Conservation (phyloP, 805 yeast species). For the Yarrowia bubula region DNA sequence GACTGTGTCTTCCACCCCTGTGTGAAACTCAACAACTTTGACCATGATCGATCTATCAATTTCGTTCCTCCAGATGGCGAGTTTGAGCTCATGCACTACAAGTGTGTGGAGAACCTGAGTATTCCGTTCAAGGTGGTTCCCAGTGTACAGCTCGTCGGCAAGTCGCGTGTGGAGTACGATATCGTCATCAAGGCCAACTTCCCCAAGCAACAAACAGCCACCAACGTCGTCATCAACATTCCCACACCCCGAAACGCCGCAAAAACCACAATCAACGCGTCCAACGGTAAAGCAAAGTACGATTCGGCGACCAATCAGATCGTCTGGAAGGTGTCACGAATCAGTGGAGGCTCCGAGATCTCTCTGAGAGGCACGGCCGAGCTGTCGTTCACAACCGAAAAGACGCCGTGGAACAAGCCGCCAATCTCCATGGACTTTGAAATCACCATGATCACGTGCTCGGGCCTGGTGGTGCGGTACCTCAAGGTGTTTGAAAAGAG, state of each 20-base stretch:
- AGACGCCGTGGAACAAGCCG: constrained; percentile 61
- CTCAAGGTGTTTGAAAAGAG: constrained; percentile 60
- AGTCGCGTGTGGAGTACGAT: constrained; percentile 51
- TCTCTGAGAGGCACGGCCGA: constrained; percentile 57
- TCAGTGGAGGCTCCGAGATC: constrained; percentile 64
- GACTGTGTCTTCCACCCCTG: constrained; percentile 87
- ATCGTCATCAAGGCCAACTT: constrained; percentile 63
- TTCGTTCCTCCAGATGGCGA: constrained; percentile 88
- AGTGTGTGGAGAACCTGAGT: constrained; percentile 55
- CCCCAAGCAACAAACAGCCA: constrained; percentile 53
- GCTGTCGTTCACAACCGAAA: constrained; percentile 36
- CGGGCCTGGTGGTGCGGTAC: constrained; percentile 72
- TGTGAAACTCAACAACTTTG: constrained; percentile 70
- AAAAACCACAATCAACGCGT: constrained; percentile 46
- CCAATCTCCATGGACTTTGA: constrained; percentile 71
- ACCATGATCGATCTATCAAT: constrained; percentile 58
- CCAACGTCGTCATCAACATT: constrained; percentile 59
- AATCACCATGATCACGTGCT: constrained; percentile 69
- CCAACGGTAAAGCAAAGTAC: constrained; percentile 68
- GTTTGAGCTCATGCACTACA: constrained; percentile 77
- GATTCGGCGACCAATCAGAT: constrained; percentile 63
- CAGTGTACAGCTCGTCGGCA: constrained; percentile 48
- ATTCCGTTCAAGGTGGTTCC: constrained; percentile 72
- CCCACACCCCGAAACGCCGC: constrained; percentile 68
- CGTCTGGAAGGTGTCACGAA: constrained; percentile 68